Percentiles rank a stretch among this genome's conserved stretches.
Evolutionary conservation across 2,329 filamentous ascomycete species (phyloP).

Genomic region (Aureobasidium melanogenum): DNA sequence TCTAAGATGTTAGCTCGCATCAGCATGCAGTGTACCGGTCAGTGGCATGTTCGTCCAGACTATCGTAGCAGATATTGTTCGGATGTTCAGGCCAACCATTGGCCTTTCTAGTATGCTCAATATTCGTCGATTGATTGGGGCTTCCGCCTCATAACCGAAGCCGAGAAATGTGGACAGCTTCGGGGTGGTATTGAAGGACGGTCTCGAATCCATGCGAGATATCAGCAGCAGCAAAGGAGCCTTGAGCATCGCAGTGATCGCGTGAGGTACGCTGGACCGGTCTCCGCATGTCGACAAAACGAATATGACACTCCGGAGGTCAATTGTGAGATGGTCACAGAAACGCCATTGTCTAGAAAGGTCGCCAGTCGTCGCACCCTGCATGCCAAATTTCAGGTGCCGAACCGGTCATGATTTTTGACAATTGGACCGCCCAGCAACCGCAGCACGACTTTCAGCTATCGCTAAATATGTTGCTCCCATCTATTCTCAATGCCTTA

Average conservation of each 20-base stretch:
- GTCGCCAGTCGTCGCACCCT: background rate
- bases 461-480: background rate
- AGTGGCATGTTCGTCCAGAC: background rate
- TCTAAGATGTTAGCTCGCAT: background rate
- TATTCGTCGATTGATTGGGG: background rate
- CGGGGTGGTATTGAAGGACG: background rate
- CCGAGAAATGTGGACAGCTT: background rate
- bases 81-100: background rate
- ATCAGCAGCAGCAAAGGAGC: background rate
- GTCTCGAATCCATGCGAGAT: background rate
- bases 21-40: background rate
- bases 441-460: background rate
- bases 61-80: background rate
- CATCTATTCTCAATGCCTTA: background rate
- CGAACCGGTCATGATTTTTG: background rate
- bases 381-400: background rate
- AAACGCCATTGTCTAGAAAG: background rate
- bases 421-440: background rate
- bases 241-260: background rate
- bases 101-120: background rate
- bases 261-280: background rate
- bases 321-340: background rate
- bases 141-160: background rate
- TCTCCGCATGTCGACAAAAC: background rate
- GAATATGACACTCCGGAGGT: background rate